Base-by-base conservation (phyloP, 306 rosid genomes). In the Cucumis cinereus region DNA sequence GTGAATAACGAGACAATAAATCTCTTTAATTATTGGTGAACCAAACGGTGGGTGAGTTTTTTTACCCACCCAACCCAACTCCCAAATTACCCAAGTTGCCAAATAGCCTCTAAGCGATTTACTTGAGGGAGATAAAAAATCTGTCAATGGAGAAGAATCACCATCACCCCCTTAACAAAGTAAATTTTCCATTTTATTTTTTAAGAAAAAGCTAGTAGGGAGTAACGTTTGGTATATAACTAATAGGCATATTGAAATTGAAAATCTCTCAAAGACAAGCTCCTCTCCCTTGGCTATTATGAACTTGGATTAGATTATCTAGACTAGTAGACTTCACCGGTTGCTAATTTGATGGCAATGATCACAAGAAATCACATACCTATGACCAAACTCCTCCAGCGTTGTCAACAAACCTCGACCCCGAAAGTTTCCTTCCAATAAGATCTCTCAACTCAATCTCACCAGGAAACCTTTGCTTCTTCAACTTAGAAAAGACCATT, bases 401-500 rank as follows among this genome's bases (percentile, higher is more conserved):
- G 16, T 54, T 76, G 35, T 81, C 78, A 54, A 24, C 64, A n/a
- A 57, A 66, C 80, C 84, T 75, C 64, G 90, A 78, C 62, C 40
- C 81, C 15, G 83, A 71, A 81, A 91, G 82, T 84, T 26, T 87
- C 73, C 45, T 85, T 28, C 87, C 81, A 22, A 93, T 57, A 30
- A 80, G 78, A 43, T 87, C 89, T 82, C 83, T 93, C 79, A 93
- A 80, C 81, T 91, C 97, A 62, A 88, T 81, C 82, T 93, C 98
- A 15, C 94, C 91, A 0, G 98, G 97, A 83, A 93, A 91, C 83
- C 98, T 88, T 36, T 86, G 85, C 66, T 90, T 96, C 73, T 84
- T 89, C 77, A 93, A 84, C 80, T 91, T 93, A 4, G 98, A 93
- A 87, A 86, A 93, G 68, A 91, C 88, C 98, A 83, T 85, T 78